Conservation (phyloP, 805 yeast genomes). For the Candida nemodendra region DNA sequence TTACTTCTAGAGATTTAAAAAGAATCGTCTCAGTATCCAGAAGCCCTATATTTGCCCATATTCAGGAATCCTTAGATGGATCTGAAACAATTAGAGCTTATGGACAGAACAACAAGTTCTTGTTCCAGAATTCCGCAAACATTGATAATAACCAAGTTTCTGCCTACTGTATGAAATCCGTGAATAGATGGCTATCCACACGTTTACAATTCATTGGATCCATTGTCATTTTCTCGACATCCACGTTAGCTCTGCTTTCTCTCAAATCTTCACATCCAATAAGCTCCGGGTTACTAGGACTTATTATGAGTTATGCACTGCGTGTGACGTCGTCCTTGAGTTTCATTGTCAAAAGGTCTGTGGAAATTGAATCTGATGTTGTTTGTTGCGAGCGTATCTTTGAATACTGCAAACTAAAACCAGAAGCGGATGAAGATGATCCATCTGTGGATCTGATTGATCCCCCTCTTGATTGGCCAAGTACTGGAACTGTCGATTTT, state of each 20-base stretch:
- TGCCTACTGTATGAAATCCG: conserved; percentile 49
- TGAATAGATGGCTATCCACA: conserved; percentile 65
- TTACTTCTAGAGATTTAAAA: conserved; percentile 74
- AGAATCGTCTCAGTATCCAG: conserved; percentile 66
- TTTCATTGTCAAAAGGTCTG: conserved; percentile 58
- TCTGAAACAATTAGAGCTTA: conserved; percentile 77
- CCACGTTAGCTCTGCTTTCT: conserved; percentile 44
- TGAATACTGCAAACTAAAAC: conserved; percentile 74
- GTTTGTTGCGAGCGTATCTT: conserved; percentile 90
- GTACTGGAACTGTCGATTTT: conserved; percentile 48
- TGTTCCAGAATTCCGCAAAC: conserved; percentile 48
- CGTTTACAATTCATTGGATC: conserved; percentile 64
- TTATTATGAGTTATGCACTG: conserved; percentile 62
- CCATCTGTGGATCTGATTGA: conserved; percentile 31
- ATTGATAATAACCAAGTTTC: conserved; percentile 49
- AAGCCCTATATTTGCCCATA: conserved; percentile 77
- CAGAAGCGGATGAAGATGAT: conserved; percentile 70
- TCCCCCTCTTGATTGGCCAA: conserved; percentile 55
- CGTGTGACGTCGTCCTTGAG: conserved; percentile 53
- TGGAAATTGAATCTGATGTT: conserved; percentile 60
- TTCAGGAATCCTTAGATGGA: conserved; percentile 80
- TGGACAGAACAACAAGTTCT: conserved; percentile 63
- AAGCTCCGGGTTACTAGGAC: conserved; percentile 60
- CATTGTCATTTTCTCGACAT: conserved; percentile 49
- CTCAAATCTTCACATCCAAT: conserved; percentile 42